Percentiles rank a stretch among this genome's conserved stretches.
phyloP scores from a whole-genome alignment of 1,284 basidiomycete species.

The Malassezia sympodialis region DNA sequence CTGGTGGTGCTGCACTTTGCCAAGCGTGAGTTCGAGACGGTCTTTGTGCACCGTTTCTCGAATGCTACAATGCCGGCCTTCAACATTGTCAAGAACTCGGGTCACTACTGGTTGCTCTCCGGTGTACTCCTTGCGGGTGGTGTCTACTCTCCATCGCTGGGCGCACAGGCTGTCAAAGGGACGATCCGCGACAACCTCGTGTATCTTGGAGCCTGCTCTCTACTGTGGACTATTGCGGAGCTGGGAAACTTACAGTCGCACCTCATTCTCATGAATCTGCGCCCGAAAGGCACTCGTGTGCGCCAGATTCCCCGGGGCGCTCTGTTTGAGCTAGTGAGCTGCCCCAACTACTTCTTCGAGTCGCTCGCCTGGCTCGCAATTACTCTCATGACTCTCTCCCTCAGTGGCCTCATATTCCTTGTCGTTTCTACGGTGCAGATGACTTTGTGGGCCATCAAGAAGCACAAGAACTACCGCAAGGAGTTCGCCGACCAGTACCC shows the following conservation, averaged over 20 bases:
- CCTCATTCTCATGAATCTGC: constrained; percentile 67
- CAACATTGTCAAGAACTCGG: constrained; percentile 73
- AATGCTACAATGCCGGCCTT: constrained; percentile 81
- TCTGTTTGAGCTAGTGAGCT: constrained; percentile 73
- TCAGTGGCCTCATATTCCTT: constrained; percentile 64
- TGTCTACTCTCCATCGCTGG: constrained; percentile 51
- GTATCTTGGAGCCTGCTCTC: constrained; percentile 62
- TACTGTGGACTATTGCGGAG: constrained; percentile 68
- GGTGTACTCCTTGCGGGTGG: constrained; percentile 51
- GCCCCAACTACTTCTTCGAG: constrained; percentile 94
- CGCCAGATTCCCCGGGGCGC: constrained; percentile 70
- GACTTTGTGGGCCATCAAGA: constrained; percentile 81
- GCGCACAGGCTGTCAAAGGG: constrained; percentile 62
- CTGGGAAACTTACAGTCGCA: constrained; percentile 79
- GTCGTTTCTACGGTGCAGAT: constrained; percentile 63
- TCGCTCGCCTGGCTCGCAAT: constrained; percentile 65
- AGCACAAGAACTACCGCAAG: constrained; percentile 79
- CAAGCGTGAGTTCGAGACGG: constrained; percentile 85
- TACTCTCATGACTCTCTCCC: constrained; percentile 59
- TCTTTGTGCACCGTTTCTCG: constrained; percentile 76
- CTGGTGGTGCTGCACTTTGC: constrained; percentile 76
- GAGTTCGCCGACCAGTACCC: constrained; percentile 80
- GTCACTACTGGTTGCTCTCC: constrained; percentile 58
- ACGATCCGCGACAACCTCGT: constrained; percentile 60
- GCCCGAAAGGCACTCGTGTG: constrained; percentile 67